Conservation (phyloP, 2,329 filamentous ascomycete species). For the Paraphaeosphaeria minitans region DNA sequence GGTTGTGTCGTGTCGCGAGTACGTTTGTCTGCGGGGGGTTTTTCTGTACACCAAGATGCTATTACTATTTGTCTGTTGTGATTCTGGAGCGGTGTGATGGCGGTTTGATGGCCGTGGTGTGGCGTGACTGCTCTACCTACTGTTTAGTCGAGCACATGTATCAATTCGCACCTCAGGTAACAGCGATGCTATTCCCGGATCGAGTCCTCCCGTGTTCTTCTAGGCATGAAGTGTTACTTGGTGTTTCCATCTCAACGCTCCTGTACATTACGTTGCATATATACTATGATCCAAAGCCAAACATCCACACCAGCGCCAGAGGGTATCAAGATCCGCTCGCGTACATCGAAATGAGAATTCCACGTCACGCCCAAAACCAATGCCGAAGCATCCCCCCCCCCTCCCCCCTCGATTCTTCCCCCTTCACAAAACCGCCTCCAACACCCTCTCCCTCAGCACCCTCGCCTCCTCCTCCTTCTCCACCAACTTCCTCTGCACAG, state of each 20-base stretch:
- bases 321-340: slow-evolving; percentile 9
- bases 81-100: too few relatives aligned
- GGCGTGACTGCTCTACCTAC: too few relatives aligned
- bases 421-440: slow-evolving; percentile 45
- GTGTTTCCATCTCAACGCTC: not conserved
- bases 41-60: too few relatives aligned
- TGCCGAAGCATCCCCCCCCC: not conserved
- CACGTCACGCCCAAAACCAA: not conserved
- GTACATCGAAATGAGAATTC: not conserved
- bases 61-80: too few relatives aligned
- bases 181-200: too few relatives aligned
- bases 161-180: too few relatives aligned
- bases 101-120: too few relatives aligned
- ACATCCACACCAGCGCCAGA: not conserved
- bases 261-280: not conserved
- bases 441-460: slow-evolving; percentile 43
- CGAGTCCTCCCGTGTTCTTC: too few relatives aligned
- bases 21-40: too few relatives aligned
- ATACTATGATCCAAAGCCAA: not conserved
- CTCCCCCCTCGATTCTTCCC: not conserved
- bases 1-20: too few relatives aligned
- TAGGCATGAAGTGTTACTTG: too few relatives aligned
- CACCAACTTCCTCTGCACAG: slow-evolving; percentile 41
- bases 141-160: too few relatives aligned
- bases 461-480: slow-evolving; percentile 43